Percentiles rank a stretch among this genome's conserved stretches.
Conservation (phyloP, 2,329 filamentous ascomycete genomes). For the Penicillium fuscoglaucum region DNA sequence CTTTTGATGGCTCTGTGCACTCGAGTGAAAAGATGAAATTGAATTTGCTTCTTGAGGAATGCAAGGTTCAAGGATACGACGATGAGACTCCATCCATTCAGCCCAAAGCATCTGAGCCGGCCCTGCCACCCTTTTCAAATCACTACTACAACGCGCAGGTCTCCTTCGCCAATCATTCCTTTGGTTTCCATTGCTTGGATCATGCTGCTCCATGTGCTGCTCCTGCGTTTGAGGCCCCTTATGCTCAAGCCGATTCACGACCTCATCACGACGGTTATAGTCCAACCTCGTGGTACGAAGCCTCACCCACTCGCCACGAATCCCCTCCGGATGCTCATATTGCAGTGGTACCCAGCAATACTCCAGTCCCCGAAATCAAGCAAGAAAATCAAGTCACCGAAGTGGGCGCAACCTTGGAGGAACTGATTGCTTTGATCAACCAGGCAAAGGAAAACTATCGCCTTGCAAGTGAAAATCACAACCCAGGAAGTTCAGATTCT, state of each 20-base stretch:
- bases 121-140: not conserved
- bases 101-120: not conserved
- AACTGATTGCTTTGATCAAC: not conserved
- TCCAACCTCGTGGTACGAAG: not conserved
- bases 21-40: not conserved
- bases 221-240: not conserved
- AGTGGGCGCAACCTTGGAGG: not conserved
- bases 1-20: not conserved
- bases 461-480: not conserved
- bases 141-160: not conserved
- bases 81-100: not conserved
- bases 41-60: not conserved
- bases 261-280: not conserved
- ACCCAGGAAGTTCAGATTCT: not conserved
- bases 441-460: not conserved
- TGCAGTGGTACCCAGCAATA: not conserved
- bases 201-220: not conserved
- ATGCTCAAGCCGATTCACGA: not conserved
- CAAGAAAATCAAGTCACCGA: not conserved
- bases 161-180: not conserved
- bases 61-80: not conserved
- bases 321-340: too few relatives aligned
- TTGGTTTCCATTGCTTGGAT: not conserved
- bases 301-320: not conserved
- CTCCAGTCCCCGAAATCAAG: not conserved